A percentile compares a stretch with the other conserved stretches of the same genome.
These are phyloP conservation scores for Pseudocercospora macadamiae DNA, from an alignment of 2,329 filamentous ascomycete genomes.

Conservation along the genomic window DNA sequence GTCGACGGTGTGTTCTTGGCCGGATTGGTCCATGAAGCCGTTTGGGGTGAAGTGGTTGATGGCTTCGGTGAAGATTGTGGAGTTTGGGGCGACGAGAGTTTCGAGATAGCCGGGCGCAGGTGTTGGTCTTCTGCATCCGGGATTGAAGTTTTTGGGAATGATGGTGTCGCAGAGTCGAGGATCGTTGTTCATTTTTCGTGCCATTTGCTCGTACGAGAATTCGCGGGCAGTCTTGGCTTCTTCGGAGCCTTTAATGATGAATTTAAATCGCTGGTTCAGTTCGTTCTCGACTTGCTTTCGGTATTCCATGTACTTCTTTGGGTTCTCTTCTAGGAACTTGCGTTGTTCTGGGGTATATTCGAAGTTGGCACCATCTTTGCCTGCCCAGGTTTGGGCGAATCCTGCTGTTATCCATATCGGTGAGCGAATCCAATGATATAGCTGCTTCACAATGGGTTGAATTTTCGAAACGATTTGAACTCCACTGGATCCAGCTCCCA, in stretches of 20 bases:
- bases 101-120: conserved; percentile 50
- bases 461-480: conserved; percentile 50
- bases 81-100: conserved; percentile 40
- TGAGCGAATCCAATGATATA: conserved; percentile 48
- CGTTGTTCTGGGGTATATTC: conserved; percentile 48
- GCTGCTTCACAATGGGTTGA: conserved; percentile 41
- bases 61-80: conserved; percentile 40
- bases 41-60: conserved; percentile 35
- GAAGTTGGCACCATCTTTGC: conserved; percentile 52
- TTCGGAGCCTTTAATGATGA: conserved; percentile 55
- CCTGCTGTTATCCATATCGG: conserved; percentile 54
- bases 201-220: conserved; percentile 46
- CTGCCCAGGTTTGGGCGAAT: conserved; percentile 53
- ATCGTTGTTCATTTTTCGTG: conserved; percentile 43
- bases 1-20: conserved; percentile 37
- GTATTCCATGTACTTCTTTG: conserved; percentile 51
- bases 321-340: conserved; percentile 44
- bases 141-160: conserved; percentile 50
- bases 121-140: conserved; percentile 47
- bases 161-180: conserved; percentile 46
- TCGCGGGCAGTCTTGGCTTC: conserved; percentile 49
- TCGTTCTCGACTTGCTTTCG: conserved; percentile 54
- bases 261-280: conserved; percentile 57
- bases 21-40: conserved; percentile 39
- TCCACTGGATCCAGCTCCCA: conserved; percentile 46